A percentile compares a stretch with the other conserved stretches of the same genome.
Evolutionary conservation across 352 stramenopile species (phyloP).

Genomic region (Phytophthora vignae): DNA sequence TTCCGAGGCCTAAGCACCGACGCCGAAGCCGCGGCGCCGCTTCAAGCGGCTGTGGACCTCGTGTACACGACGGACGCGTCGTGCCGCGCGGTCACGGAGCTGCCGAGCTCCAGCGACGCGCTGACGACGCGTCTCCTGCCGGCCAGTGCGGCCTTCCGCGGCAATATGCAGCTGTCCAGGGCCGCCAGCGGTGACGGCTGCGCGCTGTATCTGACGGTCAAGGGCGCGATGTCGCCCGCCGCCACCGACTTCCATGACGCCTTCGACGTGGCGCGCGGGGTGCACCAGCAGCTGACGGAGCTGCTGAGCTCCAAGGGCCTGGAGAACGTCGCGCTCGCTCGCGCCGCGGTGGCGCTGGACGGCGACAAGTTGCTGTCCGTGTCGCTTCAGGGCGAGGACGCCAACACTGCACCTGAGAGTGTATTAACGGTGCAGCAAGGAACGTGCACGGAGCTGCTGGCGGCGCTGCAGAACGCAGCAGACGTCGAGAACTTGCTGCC

Average conservation of each 20-base stretch:
- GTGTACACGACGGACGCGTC: conserved; percentile 41
- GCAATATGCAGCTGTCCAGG: conserved; percentile 51
- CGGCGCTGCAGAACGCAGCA: conserved; percentile 18
- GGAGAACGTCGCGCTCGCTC: conserved; percentile 31
- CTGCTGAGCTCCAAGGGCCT: conserved; percentile 31
- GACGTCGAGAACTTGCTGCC: conserved; percentile 28
- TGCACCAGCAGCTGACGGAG: conserved; percentile 38
- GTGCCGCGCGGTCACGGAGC: conserved; percentile 26
- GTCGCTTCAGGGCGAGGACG: conserved; percentile 23
- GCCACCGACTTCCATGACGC: conserved; percentile 18
- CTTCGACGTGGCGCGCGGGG: conserved; percentile 30
- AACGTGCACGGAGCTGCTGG: conserved; percentile 38
- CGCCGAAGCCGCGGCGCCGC: conserved; percentile 1
- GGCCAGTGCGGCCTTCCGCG: conserved; percentile 31
- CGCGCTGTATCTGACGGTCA: conserved; percentile 45
- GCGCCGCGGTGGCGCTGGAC: conserved; percentile 24
- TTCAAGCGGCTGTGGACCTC: conserved; percentile 38
- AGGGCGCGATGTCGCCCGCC: conserved; percentile 23
- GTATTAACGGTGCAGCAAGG: conserved; percentile 41
- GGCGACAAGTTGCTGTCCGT: conserved; percentile 38
- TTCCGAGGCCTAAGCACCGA: conserved; percentile 9
- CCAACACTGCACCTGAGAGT: conserved; percentile 13
- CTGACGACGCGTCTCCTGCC: conserved; percentile 36
- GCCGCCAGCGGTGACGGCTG: conserved; percentile 41
- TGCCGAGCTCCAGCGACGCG: conserved; percentile 35